Conservation (phyloP, 148 eudicot genomes). For the Camellia sinensis region DNA sequence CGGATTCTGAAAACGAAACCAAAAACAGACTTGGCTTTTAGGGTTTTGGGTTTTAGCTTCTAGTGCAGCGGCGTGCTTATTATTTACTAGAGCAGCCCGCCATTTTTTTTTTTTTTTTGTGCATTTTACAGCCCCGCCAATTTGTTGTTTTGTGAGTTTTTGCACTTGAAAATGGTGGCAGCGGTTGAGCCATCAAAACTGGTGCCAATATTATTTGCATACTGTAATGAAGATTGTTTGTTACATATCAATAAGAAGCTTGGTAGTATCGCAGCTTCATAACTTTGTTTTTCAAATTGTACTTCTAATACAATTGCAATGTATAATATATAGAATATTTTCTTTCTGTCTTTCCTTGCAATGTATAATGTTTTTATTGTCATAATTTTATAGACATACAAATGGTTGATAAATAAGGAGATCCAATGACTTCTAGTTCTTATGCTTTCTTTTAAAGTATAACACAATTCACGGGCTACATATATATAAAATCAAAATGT, state of each 20-base stretch:
- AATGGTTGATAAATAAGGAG: too few species aligned
- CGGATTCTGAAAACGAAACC: not conserved
- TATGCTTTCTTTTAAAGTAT: too few species aligned
- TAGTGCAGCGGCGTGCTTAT: conserved; percentile 53
- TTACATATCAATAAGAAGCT: not conserved
- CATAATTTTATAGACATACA: too few species aligned
- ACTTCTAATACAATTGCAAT: not conserved
- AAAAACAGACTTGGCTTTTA: not conserved
- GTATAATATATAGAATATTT: not conserved
- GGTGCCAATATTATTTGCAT: not conserved
- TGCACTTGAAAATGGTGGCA: too few species aligned
- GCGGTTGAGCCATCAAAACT: not conserved
- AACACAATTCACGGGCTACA: too few species aligned
- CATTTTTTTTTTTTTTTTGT: conserved; percentile 15
- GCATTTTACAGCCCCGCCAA: too few species aligned
- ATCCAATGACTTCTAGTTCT: too few species aligned
- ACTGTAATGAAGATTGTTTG: not conserved
- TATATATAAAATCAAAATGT: too few species aligned
- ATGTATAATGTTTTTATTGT: too few species aligned
- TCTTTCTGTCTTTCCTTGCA: not conserved
- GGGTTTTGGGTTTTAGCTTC: not conserved
- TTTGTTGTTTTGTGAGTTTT: too few species aligned
- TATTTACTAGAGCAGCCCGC: conserved; percentile 52
- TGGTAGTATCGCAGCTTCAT: not conserved
- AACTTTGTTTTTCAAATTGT: not conserved